Base-by-base conservation (phyloP, 768 basidiomycete genomes). In the Lactarius psammicola region DNA sequence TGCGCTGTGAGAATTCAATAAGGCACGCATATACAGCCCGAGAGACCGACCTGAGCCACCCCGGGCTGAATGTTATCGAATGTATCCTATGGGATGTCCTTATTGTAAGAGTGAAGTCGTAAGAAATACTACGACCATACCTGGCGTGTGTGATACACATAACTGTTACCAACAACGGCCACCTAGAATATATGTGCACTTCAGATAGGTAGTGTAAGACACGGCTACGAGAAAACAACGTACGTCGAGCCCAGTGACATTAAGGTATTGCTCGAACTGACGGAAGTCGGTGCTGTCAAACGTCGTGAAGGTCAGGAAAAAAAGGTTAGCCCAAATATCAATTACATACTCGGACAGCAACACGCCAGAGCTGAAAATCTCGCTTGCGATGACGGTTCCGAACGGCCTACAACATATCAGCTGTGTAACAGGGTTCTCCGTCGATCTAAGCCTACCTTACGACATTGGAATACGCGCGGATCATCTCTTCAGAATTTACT, bases 401-500 rank as follows among this genome's bases (percentile, higher is more conserved):
- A 89, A 90, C 0, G 96, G 95, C 70, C 90, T 88, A 36, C 8
- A 20, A 0, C 17, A 59, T n/a, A 46, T 63, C n/a, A 68, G 42
- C 31, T 9, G 1, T 23, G 7, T 8, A 3, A 28, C 1, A 59
- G 2, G 66, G 36, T 17, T 10, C 26, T 53, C 10, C 3, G 30
- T 8, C 5, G 44, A 60, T 51, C 36, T 28, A 53, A 36, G 67
- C 74, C 54, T 65, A 86, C 90, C 89, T 81, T 3, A 94, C 93
- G 0, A 92, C 92, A 70, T 87, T 83, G 0, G 91, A 85, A 73
- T 95, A 95, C 0, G 94, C 95, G 56, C 89, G 82, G 6, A 97
- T 91, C 95, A 98, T 97, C 75, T 97, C 85, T 72, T 93, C 86
- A 6, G 92, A 94, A 0, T 95, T 98, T 0, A 95, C 96, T 79